Evolutionary conservation across 257 asterid species (phyloP).

Genomic region (Solanum chmielewskii): DNA sequence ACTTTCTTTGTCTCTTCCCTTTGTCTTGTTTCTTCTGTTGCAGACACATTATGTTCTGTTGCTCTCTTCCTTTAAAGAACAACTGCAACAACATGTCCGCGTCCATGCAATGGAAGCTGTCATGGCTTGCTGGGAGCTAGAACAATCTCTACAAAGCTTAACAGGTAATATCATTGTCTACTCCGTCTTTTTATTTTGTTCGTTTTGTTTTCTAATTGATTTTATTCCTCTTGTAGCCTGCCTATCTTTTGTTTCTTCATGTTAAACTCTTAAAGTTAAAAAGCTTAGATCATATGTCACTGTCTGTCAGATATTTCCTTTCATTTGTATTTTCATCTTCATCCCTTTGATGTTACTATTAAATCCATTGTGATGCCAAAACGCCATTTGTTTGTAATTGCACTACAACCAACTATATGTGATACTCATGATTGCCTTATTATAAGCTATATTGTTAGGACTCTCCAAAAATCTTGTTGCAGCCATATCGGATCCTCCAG

Average conservation of each 20-base stretch:
- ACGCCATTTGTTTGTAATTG: neutral
- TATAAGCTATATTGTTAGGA: neutral
- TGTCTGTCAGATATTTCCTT: neutral
- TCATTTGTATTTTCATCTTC: neutral
- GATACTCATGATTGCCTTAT: neutral
- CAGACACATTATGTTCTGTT: constrained; percentile 90
- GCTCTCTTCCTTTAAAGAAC: constrained; percentile 95
- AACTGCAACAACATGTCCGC: constrained; percentile 94
- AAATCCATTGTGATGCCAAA: neutral
- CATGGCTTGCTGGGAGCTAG: constrained; percentile 99
- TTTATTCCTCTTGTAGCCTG: neutral
- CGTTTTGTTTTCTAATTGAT: neutral
- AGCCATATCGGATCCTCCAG: neutral
- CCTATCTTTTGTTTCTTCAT: neutral
- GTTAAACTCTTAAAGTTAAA: neutral
- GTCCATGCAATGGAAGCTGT: constrained; percentile 99
- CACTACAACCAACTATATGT: neutral
- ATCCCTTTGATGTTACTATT: neutral
- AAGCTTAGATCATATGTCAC: neutral
- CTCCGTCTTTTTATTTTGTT: neutral
- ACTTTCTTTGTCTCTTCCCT: constrained; percentile 9
- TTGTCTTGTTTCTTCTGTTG: constrained; percentile 8
- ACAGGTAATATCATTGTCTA: constrained; percentile 40
- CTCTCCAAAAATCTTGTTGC: neutral
- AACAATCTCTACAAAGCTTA: constrained; percentile 94